A percentile compares a stretch with the other conserved stretches of the same genome.
phyloP scores from a whole-genome alignment of 176 grass and related monocot genomes.

The Ensete ventricosum region DNA sequence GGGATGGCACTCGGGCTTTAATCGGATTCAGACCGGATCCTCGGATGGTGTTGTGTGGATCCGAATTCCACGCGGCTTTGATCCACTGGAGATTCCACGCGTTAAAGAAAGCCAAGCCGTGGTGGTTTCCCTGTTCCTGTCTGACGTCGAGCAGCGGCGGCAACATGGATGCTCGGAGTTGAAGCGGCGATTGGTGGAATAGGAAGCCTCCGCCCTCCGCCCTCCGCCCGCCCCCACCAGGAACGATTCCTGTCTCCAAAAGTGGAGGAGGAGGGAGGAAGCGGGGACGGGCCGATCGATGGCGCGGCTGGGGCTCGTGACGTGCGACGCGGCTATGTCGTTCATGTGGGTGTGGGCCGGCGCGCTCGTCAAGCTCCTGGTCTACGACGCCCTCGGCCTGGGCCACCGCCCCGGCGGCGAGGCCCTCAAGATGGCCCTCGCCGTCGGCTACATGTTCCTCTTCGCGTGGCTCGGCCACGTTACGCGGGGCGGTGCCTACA shows the following conservation, averaged over 20 bases:
- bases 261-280: not conserved
- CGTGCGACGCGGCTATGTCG: slow-evolving; percentile 48
- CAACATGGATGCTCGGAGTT: no score
- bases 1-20: no score
- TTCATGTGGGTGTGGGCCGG: slow-evolving; percentile 83
- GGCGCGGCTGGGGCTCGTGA: not conserved
- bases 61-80: no score
- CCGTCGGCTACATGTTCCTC: slow-evolving; percentile 77
- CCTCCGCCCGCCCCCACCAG: no score
- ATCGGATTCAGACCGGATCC: no score
- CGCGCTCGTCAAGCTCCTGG: slow-evolving; percentile 64
- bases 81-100: no score
- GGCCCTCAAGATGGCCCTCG: slow-evolving; percentile 61
- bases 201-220: no score
- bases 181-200: no score
- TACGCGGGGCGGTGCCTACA: slow-evolving; percentile 69
- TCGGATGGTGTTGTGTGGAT: no score
- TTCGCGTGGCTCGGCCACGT: slow-evolving; percentile 66
- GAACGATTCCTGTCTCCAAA: not conserved
- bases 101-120: no score
- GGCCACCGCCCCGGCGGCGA: slow-evolving; percentile 45
- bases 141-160: no score
- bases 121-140: no score
- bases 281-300: not conserved
- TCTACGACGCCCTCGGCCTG: slow-evolving; percentile 44